These are phyloP conservation scores for Lactarius psammicola DNA, from an alignment of 768 basidiomycete species.

Conservation along the genomic window DNA sequence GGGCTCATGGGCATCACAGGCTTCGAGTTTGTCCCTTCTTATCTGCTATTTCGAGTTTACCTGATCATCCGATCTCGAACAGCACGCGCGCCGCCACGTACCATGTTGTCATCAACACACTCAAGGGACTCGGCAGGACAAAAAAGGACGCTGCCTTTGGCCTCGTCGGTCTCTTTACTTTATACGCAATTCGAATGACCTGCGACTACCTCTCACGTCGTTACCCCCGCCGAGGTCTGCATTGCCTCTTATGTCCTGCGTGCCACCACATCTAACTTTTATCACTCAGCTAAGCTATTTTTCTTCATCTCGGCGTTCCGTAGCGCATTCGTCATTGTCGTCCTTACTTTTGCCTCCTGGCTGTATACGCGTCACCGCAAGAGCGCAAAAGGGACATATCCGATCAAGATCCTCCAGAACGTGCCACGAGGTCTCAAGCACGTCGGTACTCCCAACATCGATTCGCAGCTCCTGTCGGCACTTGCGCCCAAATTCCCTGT, in stretches of 20 bases:
- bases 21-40: slow-evolving; percentile 59
- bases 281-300: slow-evolving; percentile 53
- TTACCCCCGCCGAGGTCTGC: slow-evolving; percentile 61
- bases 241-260: neutral
- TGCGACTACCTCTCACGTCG: slow-evolving; percentile 52
- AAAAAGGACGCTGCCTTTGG: slow-evolving; percentile 89
- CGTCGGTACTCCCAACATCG: slow-evolving; percentile 49
- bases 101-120: slow-evolving; percentile 86
- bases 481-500: slow-evolving; percentile 76
- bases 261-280: slow-evolving; percentile 4
- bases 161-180: slow-evolving; percentile 62
- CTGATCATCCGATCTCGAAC: slow-evolving; percentile 18
- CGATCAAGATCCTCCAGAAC: slow-evolving; percentile 77
- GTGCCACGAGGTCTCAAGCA: slow-evolving; percentile 84
- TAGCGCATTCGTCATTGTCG: slow-evolving; percentile 84
- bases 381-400: slow-evolving; percentile 61
- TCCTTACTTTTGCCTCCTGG: slow-evolving; percentile 87
- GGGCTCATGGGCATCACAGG: slow-evolving; percentile 84
- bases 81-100: slow-evolving; percentile 87
- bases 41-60: neutral
- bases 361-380: slow-evolving; percentile 69
- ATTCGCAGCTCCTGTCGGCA: slow-evolving; percentile 54
- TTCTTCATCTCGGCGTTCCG: slow-evolving; percentile 79
- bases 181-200: slow-evolving; percentile 65
- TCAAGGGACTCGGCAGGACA: slow-evolving; percentile 75